phyloP scores from a whole-genome alignment of 441 rosid species.

The Populus hybrid region DNA sequence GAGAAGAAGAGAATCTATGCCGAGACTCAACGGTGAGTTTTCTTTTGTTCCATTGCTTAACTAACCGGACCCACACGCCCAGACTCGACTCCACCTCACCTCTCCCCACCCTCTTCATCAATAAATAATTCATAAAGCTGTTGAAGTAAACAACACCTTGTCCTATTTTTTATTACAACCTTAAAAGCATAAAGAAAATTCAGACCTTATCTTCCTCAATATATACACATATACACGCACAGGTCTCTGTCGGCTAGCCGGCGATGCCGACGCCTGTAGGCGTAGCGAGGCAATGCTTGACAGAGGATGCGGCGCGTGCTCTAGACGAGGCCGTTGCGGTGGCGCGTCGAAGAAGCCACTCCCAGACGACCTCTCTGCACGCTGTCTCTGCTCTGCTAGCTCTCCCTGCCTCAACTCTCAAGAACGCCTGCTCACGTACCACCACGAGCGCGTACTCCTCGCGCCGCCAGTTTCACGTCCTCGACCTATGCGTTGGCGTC shows the following conservation, averaged over 20 bases:
- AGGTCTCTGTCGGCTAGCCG: conserved; percentile 29
- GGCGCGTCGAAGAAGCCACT: conserved; percentile 73
- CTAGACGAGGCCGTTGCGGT: conserved; percentile 75
- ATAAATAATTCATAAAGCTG: conserved; percentile 30
- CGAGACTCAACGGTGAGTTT: conserved; percentile 38
- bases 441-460: conserved; percentile 44
- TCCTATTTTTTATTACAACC: conserved; percentile 1
- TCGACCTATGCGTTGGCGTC: conserved; percentile 79
- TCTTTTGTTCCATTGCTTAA: conserved; percentile 21
- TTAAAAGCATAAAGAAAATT: neutral
- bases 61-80: conserved; percentile 18
- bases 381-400: conserved; percentile 71
- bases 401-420: conserved; percentile 60
- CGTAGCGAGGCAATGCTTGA: conserved; percentile 69
- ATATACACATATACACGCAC: neutral
- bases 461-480: conserved; percentile 68
- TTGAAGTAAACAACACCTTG: conserved; percentile 23
- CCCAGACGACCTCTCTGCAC: conserved; percentile 86
- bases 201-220: neutral
- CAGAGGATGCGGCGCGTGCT: conserved; percentile 74
- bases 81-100: neutral
- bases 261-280: conserved; percentile 84
- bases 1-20: conserved; percentile 32
- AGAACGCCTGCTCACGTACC: conserved; percentile 75
- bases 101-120: conserved; percentile 1